A percentile compares a stretch with the other conserved stretches of the same genome.
Conservation (phyloP, 176 grass and related monocot species). For the Rhynchospora pubera region DNA sequence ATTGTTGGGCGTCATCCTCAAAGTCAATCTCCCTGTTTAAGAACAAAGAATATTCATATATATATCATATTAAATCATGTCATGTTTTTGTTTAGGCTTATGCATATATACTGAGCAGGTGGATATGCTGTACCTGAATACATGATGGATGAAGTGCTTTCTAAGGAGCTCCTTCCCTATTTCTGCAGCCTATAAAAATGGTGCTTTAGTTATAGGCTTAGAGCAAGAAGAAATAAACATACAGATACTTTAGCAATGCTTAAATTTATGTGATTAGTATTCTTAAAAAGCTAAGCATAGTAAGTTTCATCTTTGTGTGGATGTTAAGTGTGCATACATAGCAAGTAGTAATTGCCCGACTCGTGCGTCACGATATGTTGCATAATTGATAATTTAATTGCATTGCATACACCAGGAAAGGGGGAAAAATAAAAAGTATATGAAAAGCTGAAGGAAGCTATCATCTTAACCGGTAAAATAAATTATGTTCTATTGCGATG, state of each 20-base stretch:
- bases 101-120: not conserved
- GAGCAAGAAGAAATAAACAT: not conserved
- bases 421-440: not conserved
- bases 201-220: not conserved
- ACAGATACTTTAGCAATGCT: not conserved
- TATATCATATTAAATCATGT: not conserved
- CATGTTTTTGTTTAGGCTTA: not conserved
- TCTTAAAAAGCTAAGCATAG: not conserved
- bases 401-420: not conserved
- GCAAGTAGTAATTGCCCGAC: not conserved
- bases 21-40: constrained; percentile 68
- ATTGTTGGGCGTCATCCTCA: constrained; percentile 60
- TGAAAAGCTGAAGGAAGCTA: not conserved
- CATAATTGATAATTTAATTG: not conserved
- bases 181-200: constrained; percentile 57
- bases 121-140: constrained; percentile 53
- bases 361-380: not conserved
- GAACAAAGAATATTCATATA: not conserved
- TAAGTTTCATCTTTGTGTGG: not conserved
- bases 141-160: constrained; percentile 97
- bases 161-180: constrained; percentile 79
- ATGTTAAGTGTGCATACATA: not conserved
- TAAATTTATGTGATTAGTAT: not conserved
- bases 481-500: too few relatives aligned
- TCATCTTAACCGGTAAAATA: not conserved